Evolutionary conservation across 2,329 filamentous ascomycete genomes (phyloP).

Genomic region (Furcasterigmium furcatum): DNA sequence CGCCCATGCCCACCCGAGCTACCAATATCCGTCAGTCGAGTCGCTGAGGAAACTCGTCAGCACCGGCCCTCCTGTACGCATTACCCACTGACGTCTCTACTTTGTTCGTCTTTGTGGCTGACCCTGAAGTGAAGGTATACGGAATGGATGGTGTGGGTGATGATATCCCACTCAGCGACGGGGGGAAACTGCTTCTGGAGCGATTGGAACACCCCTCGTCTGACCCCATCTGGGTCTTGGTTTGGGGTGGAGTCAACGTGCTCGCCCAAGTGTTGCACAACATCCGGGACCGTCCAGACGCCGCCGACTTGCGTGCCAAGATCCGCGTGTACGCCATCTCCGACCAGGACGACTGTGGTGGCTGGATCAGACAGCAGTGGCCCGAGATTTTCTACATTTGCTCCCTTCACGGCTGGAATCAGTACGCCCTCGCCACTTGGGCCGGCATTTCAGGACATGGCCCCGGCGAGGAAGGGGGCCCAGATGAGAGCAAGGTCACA

Average conservation of each 20-base stretch:
- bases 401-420: slow-evolving; percentile 52
- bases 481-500: slow-evolving; percentile 42
- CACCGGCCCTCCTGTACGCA: slow-evolving; percentile 28
- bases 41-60: slow-evolving; percentile 29
- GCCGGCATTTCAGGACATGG: slow-evolving; percentile 43
- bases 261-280: slow-evolving; percentile 45
- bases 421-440: slow-evolving; percentile 53
- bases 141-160: slow-evolving; percentile 26
- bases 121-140: slow-evolving; percentile 19
- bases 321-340: slow-evolving; percentile 53
- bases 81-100: neutral
- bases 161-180: slow-evolving; percentile 27
- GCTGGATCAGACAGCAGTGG: slow-evolving; percentile 51
- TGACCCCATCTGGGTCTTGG: slow-evolving; percentile 46
- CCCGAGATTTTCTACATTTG: slow-evolving; percentile 54
- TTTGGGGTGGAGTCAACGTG: slow-evolving; percentile 51
- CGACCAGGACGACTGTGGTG: slow-evolving; percentile 55
- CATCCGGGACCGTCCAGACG: slow-evolving; percentile 26
- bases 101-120: neutral
- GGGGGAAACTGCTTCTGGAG: slow-evolving; percentile 37
- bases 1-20: slow-evolving; percentile 39
- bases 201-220: slow-evolving; percentile 20
- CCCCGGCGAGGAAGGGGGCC: slow-evolving; percentile 39
- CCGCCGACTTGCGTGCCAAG: slow-evolving; percentile 31
- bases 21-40: slow-evolving; percentile 34